These are phyloP conservation scores for Firmiana major DNA, from an alignment of 345 rosid species.

Conservation along the genomic window DNA sequence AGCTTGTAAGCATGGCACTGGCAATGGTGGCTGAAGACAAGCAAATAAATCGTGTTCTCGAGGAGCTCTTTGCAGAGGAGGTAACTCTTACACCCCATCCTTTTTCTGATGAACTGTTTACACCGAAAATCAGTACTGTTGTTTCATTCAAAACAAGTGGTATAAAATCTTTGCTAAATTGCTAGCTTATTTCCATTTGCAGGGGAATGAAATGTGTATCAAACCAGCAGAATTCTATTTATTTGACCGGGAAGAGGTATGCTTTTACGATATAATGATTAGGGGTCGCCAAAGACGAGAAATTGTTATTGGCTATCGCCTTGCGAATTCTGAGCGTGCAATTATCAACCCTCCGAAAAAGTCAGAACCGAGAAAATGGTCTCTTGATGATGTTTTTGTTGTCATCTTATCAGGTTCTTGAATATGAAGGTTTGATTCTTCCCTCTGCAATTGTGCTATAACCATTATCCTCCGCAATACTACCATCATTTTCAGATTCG, in stretches of 20 bases:
- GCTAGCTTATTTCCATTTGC: conserved; percentile 11
- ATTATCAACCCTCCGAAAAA: conserved; percentile 68
- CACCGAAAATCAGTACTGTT: not conserved
- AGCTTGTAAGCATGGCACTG: conserved; percentile 90
- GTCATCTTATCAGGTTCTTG: conserved; percentile 63
- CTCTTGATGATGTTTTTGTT: conserved; percentile 80
- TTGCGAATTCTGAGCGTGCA: conserved; percentile 55
- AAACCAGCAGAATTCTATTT: conserved; percentile 88
- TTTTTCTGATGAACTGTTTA: not conserved
- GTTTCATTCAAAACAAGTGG: not conserved
- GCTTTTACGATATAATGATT: conserved; percentile 65
- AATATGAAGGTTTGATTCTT: not conserved
- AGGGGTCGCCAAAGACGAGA: conserved; percentile 73
- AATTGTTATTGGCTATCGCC: conserved; percentile 78
- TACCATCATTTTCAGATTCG: not conserved
- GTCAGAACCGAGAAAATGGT: conserved; percentile 67
- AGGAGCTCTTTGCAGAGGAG: conserved; percentile 85
- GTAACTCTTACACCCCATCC: conserved; percentile 26
- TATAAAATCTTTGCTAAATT: not conserved
- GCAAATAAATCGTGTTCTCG: conserved; percentile 90
- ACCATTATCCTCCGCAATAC: not conserved
- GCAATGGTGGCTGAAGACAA: conserved; percentile 97
- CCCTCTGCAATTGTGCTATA: not conserved
- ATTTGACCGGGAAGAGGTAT: conserved; percentile 76
- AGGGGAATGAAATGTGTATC: conserved; percentile 89